Evolutionary conservation across 371 early-diverging fungal species (phyloP).

Genomic region (Circinella umbellata): DNA sequence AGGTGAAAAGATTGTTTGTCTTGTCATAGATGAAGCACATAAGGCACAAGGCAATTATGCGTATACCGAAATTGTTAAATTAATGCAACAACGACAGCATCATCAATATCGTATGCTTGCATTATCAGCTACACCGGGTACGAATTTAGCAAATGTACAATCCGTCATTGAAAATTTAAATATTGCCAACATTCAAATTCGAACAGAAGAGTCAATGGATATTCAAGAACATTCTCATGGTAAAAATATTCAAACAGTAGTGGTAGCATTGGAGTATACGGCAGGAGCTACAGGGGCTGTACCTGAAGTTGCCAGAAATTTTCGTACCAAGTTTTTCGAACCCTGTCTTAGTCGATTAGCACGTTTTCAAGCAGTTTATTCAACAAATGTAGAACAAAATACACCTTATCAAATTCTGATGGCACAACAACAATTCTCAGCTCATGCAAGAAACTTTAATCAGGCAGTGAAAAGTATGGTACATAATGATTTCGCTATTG

Average conservation of each 20-base stretch:
- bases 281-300: conserved; percentile 54
- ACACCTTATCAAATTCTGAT: conserved; percentile 50
- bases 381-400: conserved; percentile 43
- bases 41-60: conserved; percentile 87
- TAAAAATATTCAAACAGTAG: conserved; percentile 65
- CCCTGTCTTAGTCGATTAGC: conserved; percentile 40
- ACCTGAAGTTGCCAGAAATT: conserved; percentile 28
- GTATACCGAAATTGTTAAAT: conserved; percentile 73
- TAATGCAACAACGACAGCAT: conserved; percentile 51
- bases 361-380: conserved; percentile 45
- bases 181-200: conserved; percentile 80
- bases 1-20: conserved; percentile 59
- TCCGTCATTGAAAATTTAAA: conserved; percentile 75
- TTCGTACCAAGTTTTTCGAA: conserved; percentile 46
- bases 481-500: conserved; percentile 43
- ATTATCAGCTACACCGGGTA: conserved; percentile 91
- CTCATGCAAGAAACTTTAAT: conserved; percentile 30
- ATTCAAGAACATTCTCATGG: conserved; percentile 76
- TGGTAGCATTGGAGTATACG: conserved; percentile 67
- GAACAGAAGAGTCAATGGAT: conserved; percentile 92
- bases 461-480: conserved; percentile 31
- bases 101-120: conserved; percentile 82
- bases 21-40: conserved; percentile 96
- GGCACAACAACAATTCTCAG: conserved; percentile 47
- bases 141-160: conserved; percentile 78